Conservation (phyloP, 306 rosid species). For the Prunus campanulata region DNA sequence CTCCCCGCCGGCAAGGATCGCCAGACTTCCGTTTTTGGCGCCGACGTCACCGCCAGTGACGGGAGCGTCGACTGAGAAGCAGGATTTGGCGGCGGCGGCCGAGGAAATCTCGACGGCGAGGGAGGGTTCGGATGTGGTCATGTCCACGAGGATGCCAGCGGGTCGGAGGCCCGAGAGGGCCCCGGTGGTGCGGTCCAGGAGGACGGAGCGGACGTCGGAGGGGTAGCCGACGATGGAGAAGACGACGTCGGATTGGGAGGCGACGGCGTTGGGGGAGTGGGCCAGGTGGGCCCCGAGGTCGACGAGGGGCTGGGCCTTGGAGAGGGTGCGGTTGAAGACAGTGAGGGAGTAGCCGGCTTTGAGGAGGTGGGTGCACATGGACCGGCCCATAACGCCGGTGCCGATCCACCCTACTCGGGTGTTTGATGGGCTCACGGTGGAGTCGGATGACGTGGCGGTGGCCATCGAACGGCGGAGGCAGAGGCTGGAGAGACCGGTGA, state of each 20-base stretch:
- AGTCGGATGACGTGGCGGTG: conserved; percentile 25
- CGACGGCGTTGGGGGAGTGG: conserved; percentile 57
- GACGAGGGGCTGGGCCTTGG: conserved; percentile 81
- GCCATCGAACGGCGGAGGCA: conserved; percentile 54
- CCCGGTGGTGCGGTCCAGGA: conserved; percentile 61
- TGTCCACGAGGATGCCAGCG: conserved; percentile 83
- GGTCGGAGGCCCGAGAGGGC: conserved; percentile 77
- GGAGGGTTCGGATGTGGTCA: conserved; percentile 95
- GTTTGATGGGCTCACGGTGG: conserved; percentile 47
- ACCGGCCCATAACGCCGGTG: conserved; percentile 90
- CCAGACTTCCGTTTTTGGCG: conserved; percentile 63
- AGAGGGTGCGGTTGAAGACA: conserved; percentile 84
- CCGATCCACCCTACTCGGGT: conserved; percentile 97
- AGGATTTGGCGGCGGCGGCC: conserved; percentile 46
- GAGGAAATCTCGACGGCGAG: conserved; percentile 70
- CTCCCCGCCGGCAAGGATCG: conserved; percentile 83
- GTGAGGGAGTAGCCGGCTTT: conserved; percentile 83
- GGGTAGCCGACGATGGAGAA: conserved; percentile 93
- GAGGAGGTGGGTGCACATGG: conserved; percentile 81
- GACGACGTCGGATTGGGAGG: conserved; percentile 76
- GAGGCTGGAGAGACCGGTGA: conserved; percentile 13
- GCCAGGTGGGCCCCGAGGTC: conserved; percentile 71
- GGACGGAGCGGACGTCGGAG: conserved; percentile 87
- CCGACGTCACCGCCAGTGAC: conserved; percentile 94
- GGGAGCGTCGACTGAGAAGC: conserved; percentile 74